These are phyloP conservation scores for Raphanus sativus DNA, from an alignment of 345 rosid species.

Conservation along the genomic window DNA sequence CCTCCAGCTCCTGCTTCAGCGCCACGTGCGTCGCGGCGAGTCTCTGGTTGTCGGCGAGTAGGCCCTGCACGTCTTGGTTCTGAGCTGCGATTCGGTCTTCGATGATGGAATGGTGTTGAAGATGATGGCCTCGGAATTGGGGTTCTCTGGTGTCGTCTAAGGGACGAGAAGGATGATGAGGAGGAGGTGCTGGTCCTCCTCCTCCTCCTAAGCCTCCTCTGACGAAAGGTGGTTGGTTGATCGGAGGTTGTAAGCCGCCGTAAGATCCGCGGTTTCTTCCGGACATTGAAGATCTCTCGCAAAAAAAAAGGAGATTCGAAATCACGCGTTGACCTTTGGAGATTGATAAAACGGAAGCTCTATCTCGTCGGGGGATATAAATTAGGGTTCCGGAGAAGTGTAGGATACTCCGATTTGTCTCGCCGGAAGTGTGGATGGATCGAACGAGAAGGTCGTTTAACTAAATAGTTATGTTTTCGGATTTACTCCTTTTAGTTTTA, in stretches of 20 bases:
- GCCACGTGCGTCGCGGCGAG: slow-evolving; percentile 93
- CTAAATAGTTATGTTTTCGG: neutral
- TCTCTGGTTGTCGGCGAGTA: slow-evolving; percentile 82
- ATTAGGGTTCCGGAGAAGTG: slow-evolving; percentile 17
- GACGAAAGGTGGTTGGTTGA: slow-evolving; percentile 53
- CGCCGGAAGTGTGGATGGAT: neutral
- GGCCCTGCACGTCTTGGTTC: slow-evolving; percentile 83
- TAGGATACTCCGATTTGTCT: neutral
- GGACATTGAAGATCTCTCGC: slow-evolving; percentile 38
- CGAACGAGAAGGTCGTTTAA: neutral
- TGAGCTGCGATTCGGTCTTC: slow-evolving; percentile 82
- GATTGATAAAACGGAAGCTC: neutral
- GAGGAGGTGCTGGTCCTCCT: slow-evolving; percentile 50
- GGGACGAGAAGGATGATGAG: slow-evolving; percentile 31
- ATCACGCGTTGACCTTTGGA: slow-evolving; percentile 20
- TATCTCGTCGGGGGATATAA: neutral
- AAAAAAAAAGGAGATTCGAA: neutral
- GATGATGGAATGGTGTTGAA: slow-evolving; percentile 61
- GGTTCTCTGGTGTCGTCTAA: slow-evolving; percentile 66
- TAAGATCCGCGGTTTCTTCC: slow-evolving; percentile 57
- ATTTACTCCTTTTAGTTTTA: neutral
- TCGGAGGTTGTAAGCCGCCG: slow-evolving; percentile 50
- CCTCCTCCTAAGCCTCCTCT: slow-evolving; percentile 36
- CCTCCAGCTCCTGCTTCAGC: slow-evolving; percentile 88
- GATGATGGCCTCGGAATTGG: slow-evolving; percentile 60